Percentiles rank a stretch among this genome's conserved stretches.
These are phyloP conservation scores for Aphanomyces cochlioides DNA, from an alignment of 352 stramenopile species.

Conservation along the genomic window DNA sequence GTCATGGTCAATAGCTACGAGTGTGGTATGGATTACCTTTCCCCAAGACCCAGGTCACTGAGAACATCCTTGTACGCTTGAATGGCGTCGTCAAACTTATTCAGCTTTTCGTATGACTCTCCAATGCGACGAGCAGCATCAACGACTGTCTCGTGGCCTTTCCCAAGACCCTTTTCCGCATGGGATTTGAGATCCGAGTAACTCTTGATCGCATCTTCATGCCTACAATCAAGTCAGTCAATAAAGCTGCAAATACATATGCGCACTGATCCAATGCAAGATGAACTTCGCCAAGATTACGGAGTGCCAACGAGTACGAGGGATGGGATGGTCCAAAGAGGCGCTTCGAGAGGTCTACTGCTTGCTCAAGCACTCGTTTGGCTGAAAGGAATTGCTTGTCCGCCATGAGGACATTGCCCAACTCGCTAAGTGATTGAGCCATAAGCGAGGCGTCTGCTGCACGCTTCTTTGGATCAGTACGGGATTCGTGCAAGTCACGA, in stretches of 20 bases:
- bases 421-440: slow-evolving; percentile 75
- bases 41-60: slow-evolving; percentile 12
- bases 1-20: neutral
- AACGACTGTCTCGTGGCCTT: slow-evolving; percentile 69
- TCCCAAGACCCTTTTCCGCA: slow-evolving; percentile 55
- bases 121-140: slow-evolving; percentile 66
- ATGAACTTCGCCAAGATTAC: slow-evolving; percentile 75
- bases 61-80: slow-evolving; percentile 57
- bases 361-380: slow-evolving; percentile 71
- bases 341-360: slow-evolving; percentile 62
- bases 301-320: slow-evolving; percentile 66
- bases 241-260: neutral
- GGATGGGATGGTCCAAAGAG: slow-evolving; percentile 79
- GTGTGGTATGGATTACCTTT: neutral
- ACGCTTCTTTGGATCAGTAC: slow-evolving; percentile 55
- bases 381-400: slow-evolving; percentile 71
- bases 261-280: slow-evolving; percentile 66
- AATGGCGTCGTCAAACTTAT: slow-evolving; percentile 48
- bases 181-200: slow-evolving; percentile 75
- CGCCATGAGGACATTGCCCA: slow-evolving; percentile 67
- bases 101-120: slow-evolving; percentile 64
- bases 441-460: slow-evolving; percentile 72
- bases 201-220: slow-evolving; percentile 51
- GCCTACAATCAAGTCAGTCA: neutral
- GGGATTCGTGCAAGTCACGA: slow-evolving; percentile 44